Percentiles rank a stretch among this genome's conserved stretches.
phyloP scores from a whole-genome alignment of 2,329 filamentous ascomycete species.

The Fusarium sp. region DNA sequence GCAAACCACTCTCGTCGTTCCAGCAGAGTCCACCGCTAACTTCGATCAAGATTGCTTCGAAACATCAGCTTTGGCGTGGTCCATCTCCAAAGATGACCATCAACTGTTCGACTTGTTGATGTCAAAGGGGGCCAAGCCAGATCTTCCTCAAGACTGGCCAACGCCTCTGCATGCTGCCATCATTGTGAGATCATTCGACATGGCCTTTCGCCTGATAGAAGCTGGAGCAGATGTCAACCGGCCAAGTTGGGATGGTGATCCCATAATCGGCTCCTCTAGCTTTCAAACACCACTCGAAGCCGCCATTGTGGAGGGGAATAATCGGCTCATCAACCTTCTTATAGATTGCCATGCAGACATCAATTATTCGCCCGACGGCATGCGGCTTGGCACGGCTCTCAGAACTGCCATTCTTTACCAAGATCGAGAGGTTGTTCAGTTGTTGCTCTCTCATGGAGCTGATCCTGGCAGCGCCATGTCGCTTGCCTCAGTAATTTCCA shows the following conservation, averaged over 20 bases:
- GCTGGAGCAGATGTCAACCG: neutral
- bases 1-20: neutral
- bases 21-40: neutral
- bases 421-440: neutral
- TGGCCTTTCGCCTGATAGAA: neutral
- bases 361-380: neutral
- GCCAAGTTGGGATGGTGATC: neutral
- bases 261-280: too few relatives aligned
- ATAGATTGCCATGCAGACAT: neutral
- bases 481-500: neutral
- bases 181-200: fast-evolving
- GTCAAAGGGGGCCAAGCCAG: neutral
- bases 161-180: neutral
- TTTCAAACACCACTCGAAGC: neutral
- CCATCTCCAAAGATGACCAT: neutral
- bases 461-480: neutral
- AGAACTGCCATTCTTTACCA: fast-evolving
- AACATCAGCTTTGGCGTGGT: neutral
- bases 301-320: neutral
- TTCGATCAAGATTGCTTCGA: too few relatives aligned
- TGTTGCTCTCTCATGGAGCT: neutral
- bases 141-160: neutral
- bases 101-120: neutral
- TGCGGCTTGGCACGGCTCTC: neutral
- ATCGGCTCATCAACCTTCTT: neutral